Evolutionary conservation across 1,284 basidiomycete genomes (phyloP).

Genomic region (Psilocybe mexicana): DNA sequence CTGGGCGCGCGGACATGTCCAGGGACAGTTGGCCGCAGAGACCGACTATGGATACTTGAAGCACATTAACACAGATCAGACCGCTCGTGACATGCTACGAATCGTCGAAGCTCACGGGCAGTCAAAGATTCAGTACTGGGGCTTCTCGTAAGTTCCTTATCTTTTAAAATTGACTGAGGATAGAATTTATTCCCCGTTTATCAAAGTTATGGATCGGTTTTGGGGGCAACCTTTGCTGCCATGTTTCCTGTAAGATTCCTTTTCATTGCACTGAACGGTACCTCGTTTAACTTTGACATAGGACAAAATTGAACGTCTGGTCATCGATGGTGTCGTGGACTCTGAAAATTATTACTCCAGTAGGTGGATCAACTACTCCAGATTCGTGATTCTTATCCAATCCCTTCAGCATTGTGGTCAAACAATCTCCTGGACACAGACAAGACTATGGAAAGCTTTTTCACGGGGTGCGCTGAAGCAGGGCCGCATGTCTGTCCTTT

Average conservation of each 20-base stretch:
- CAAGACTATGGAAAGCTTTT: constrained; percentile 36
- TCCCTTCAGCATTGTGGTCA: constrained; percentile 26
- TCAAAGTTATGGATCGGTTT: constrained; percentile 44
- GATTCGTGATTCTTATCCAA: neutral
- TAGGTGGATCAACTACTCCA: constrained; percentile 6
- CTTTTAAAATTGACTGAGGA: neutral
- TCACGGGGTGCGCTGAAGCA: constrained; percentile 36
- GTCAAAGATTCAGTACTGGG: constrained; percentile 53
- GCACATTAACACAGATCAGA: constrained; percentile 45
- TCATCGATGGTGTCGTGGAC: constrained; percentile 18
- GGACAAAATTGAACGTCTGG: constrained; percentile 31
- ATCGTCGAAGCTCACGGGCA: constrained; percentile 45
- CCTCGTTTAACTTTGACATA: constrained; percentile 15
- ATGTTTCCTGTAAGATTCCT: constrained; percentile 44
- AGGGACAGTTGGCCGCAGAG: constrained; percentile 32
- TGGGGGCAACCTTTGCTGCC: constrained; percentile 47
- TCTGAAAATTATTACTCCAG: constrained; percentile 19
- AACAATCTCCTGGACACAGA: constrained; percentile 30
- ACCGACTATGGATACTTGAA: constrained; percentile 32
- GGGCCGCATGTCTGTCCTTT: constrained; percentile 40
- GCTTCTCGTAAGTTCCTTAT: constrained; percentile 42
- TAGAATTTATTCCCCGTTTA: neutral
- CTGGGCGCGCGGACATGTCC: constrained; percentile 33
- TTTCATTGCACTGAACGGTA: neutral
- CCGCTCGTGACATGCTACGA: constrained; percentile 50